A percentile compares a stretch with the other conserved stretches of the same genome.
phyloP scores from a whole-genome alignment of 1,284 basidiomycete genomes.

The Vanrija pseudolonga region DNA sequence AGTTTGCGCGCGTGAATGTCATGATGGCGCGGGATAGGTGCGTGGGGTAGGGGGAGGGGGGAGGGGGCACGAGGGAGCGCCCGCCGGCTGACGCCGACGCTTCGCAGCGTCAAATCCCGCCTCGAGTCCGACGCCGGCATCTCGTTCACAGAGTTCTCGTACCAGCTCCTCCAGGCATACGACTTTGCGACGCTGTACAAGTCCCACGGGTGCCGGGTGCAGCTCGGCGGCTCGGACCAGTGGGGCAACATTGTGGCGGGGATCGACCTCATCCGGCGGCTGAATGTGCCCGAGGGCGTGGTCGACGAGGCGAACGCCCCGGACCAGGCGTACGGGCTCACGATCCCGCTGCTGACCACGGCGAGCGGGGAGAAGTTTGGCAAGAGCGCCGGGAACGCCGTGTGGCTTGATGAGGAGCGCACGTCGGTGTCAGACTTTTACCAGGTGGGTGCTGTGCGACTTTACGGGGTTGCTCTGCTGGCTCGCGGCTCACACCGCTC shows the following conservation, averaged over 20 bases:
- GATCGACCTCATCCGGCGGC: constrained; percentile 74
- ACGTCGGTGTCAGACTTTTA: constrained; percentile 88
- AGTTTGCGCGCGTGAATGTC: constrained; percentile 74
- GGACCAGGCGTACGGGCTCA: constrained; percentile 74
- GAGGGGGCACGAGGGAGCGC: no score
- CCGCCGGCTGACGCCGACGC: background rate
- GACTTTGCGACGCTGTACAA: constrained; percentile 82
- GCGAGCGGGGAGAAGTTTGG: constrained; percentile 91
- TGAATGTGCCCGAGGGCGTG: constrained; percentile 6
- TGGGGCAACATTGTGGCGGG: constrained; percentile 98
- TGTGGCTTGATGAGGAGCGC: constrained; percentile 74
- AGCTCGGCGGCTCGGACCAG: constrained; percentile 95
- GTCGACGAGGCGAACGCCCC: constrained; percentile 14
- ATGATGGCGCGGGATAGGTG: constrained; percentile 92
- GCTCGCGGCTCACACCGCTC: background rate
- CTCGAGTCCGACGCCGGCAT: constrained; percentile 66
- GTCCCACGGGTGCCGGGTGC: constrained; percentile 67
- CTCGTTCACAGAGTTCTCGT: constrained; percentile 95
- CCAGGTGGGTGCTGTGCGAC: constrained; percentile 60
- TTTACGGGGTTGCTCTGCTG: background rate
- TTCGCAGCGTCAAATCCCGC: constrained; percentile 80
- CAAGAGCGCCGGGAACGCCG: constrained; percentile 92
- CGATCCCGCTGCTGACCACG: constrained; percentile 89
- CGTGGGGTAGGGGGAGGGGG: constrained; percentile 19
- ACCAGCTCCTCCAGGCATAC: constrained; percentile 94